Evolutionary conservation across 257 asterid genomes (phyloP), one percentile per base, ranked within the genome.

Genomic region (Fraxinus cuspidata): DNA sequence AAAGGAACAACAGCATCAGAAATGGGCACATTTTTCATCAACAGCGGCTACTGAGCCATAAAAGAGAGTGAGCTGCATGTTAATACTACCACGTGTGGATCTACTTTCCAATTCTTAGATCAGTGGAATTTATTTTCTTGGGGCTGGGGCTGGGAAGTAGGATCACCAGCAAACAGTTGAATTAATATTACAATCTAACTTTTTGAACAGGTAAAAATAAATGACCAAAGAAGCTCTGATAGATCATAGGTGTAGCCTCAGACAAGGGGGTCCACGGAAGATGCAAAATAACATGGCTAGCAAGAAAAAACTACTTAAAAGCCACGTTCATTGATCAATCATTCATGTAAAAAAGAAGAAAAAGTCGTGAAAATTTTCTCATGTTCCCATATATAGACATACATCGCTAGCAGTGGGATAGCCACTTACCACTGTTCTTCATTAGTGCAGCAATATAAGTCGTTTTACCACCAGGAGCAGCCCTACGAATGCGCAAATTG

Each of bases 391-490:
- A 4, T 6, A 19, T 53, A 6, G 12, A 63, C 29, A 63, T 63
- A 63, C 34, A 63, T 25, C 2, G 27, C 69, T 63, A 63, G 69
- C 53, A 31, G 21, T 58, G 7, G 11, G 49, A 31, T 58, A 58
- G 75, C 29, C 72, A 66, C 94, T 79, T 85, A 92, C 98, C 98
- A 80, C 94, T 93, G 80, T 93, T 95, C 87, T 92, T 95, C 98
- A 95, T 93, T 66, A 95, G 94, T 5, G 98, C 94, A 70, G 98
- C 97, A 78, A 93, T 72, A 80, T 95, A 95, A 37, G 99, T 93
- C 68, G 98, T 95, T 90, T 95, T 95, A 76, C 99, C 98, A 76
- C 99, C 99, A 77, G 99, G 99, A 27, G 99, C 97, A 82, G 99
- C 99, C 84, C 99, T 95, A 71, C 84, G 87, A 80, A 77, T 49